phyloP scores from a whole-genome alignment of 805 yeast species.

The Metschnikowia arizonensis region DNA sequence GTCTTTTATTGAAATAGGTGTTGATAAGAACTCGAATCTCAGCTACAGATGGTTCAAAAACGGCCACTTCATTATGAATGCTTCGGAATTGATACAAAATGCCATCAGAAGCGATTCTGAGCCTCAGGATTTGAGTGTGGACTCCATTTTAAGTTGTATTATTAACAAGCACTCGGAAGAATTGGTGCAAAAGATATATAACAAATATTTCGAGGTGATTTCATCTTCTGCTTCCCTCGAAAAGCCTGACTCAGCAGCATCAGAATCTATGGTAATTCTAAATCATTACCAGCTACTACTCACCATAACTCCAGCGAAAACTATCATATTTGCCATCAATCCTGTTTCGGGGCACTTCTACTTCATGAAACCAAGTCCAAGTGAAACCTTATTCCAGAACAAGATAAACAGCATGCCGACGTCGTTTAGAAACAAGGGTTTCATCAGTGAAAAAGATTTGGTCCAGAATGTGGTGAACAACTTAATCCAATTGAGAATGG shows the following conservation, averaged over 20 bases:
- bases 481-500: conserved; percentile 46
- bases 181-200: conserved; percentile 25
- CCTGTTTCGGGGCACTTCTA: conserved; percentile 40
- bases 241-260: conserved; percentile 7
- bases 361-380: conserved; percentile 37
- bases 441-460: conserved; percentile 31
- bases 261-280: conserved; percentile 17
- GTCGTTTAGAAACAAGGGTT: conserved; percentile 17
- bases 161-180: conserved; percentile 38
- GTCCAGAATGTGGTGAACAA: conserved; percentile 27
- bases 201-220: conserved; percentile 14
- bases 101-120: conserved; percentile 14
- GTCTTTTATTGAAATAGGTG: conserved; percentile 59
- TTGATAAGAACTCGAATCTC: conserved; percentile 45
- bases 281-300: conserved; percentile 34
- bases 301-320: conserved; percentile 29
- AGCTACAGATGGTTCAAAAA: conserved; percentile 62
- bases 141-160: conserved; percentile 31
- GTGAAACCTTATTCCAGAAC: conserved; percentile 30
- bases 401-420: conserved; percentile 27
- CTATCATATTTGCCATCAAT: conserved; percentile 36
- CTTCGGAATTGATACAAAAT: conserved; percentile 10
- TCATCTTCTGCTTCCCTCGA: neutral
- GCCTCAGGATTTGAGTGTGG: conserved; percentile 32
- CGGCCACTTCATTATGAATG: conserved; percentile 32